Percentiles rank a stretch among this genome's conserved stretches.
These are phyloP conservation scores for Porpolomopsis calyptriformis DNA, from an alignment of 768 basidiomycete species.

Conservation along the genomic window DNA sequence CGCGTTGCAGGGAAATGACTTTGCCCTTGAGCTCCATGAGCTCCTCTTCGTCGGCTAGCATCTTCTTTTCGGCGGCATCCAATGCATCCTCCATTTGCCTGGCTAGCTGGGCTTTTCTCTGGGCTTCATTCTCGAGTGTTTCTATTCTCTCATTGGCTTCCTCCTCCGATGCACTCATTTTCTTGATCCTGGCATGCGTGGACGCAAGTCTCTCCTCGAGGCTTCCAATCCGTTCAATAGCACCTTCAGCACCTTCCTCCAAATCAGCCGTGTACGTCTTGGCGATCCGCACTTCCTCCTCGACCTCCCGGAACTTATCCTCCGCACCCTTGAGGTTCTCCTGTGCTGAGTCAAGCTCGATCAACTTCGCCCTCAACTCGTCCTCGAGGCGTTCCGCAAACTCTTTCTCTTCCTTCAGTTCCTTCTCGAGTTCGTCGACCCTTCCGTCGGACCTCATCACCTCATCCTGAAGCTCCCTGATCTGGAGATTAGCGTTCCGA, in stretches of 20 bases:
- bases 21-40: conserved; percentile 41
- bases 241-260: conserved; percentile 45
- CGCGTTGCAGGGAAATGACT: conserved; percentile 43
- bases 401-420: conserved; percentile 44
- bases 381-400: conserved; percentile 33
- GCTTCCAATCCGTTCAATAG: conserved; percentile 40
- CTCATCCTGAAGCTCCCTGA: conserved; percentile 54
- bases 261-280: conserved; percentile 48
- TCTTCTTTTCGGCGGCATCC: conserved; percentile 63
- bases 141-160: conserved; percentile 39
- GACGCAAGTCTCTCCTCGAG: conserved; percentile 47
- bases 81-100: conserved; percentile 68
- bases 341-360: conserved; percentile 27
- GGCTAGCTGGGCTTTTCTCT: conserved; percentile 44
- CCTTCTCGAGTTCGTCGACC: conserved; percentile 46
- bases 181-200: conserved; percentile 35
- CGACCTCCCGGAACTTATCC: conserved; percentile 27
- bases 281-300: conserved; percentile 37
- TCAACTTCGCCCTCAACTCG: conserved; percentile 27
- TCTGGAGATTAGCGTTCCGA: conserved; percentile 45
- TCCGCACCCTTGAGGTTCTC: conserved; percentile 21
- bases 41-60: conserved; percentile 48
- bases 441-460: conserved; percentile 39
- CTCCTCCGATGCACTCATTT: conserved; percentile 34
- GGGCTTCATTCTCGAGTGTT: conserved; percentile 40